Evolutionary conservation across 2,329 filamentous ascomycete species (phyloP), one percentile per base, ranked within the genome.

Genomic region (Paraconiothyrium sp.): DNA sequence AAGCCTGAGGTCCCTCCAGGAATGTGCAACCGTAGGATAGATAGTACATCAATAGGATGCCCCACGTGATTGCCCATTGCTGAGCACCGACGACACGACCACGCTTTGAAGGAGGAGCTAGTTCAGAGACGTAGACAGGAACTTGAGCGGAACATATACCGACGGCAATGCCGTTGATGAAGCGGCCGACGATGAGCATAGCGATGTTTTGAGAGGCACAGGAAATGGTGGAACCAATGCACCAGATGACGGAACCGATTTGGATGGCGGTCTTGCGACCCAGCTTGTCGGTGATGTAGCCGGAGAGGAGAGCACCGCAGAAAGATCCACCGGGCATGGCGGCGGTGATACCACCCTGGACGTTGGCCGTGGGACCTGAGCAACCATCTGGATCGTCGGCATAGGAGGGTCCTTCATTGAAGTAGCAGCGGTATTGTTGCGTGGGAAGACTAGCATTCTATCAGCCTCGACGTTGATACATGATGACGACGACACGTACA

Each of bases 61-160:
- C 89, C 84, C 84, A 91, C 66, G 90, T 91, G 63, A 93, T 92
- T 30, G 90, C 89, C 82, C 89, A 90, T 75, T 93, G 90, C 75
- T 93, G 90, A 47, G 87, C 85, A 56, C 89, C 88, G 16, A 93
- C 89, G 37, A 93, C 83, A 47, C 88, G 84, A 16, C 89, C 90
- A 64, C 89, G 85, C 69, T 81, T 83, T 37, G 76, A 77, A 1
- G 84, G 83, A 50, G 86, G 85, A 20, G 89, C 86, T 34, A 91
- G 82, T 73, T 92, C 89, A 24, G 88, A 85, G 24, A 91, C 85
- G 72, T 91, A 91, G 35, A 91, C 88, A 3, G 89, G 88, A 2
- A 90, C 90, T 68, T 92, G 88, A 8, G 88, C 86, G 41, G 87
- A 89, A 66, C 88, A 88, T 68, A 93, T 92, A 62, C 91, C 92